Conservation (phyloP, 495 filamentous ascomycete genomes). For the Penicillium lividum region DNA sequence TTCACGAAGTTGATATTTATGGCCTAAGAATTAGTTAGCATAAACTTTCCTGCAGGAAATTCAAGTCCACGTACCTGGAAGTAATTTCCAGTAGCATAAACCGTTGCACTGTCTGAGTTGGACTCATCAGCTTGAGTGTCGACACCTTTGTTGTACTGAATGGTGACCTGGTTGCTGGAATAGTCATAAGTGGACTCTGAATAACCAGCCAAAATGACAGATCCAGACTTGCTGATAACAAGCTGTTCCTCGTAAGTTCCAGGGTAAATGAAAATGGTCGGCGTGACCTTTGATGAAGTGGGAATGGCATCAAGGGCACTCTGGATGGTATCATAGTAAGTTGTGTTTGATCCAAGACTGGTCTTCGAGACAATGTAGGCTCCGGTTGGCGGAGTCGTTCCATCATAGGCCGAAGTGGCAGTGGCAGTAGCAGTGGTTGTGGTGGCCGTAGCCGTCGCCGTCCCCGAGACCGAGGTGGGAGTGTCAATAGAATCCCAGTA, state of each 20-base stretch:
- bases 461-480: constrained; percentile 3
- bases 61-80: constrained; percentile 1
- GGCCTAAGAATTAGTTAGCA: neutral
- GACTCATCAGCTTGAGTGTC: constrained; percentile 15
- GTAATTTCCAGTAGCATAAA: constrained; percentile 16
- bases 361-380: constrained; percentile 15
- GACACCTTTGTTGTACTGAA: constrained; percentile 17
- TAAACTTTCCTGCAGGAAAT: neutral
- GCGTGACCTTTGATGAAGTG: neutral
- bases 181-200: constrained; percentile 20
- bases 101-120: constrained; percentile 14
- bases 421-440: constrained; percentile 5
- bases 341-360: constrained; percentile 5
- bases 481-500: constrained; percentile 14
- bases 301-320: neutral
- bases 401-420: constrained; percentile 8
- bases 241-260: constrained; percentile 17
- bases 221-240: constrained; percentile 15
- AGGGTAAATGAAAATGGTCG: constrained; percentile 6
- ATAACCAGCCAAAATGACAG: constrained; percentile 14
- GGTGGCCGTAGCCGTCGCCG: neutral
- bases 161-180: constrained; percentile 16
- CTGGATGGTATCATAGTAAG: constrained; percentile 11
- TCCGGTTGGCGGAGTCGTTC: constrained; percentile 9
- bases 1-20: constrained; percentile 18